These are phyloP conservation scores for Penicillium verhagenii DNA, from an alignment of 495 filamentous ascomycete genomes.

Conservation along the genomic window DNA sequence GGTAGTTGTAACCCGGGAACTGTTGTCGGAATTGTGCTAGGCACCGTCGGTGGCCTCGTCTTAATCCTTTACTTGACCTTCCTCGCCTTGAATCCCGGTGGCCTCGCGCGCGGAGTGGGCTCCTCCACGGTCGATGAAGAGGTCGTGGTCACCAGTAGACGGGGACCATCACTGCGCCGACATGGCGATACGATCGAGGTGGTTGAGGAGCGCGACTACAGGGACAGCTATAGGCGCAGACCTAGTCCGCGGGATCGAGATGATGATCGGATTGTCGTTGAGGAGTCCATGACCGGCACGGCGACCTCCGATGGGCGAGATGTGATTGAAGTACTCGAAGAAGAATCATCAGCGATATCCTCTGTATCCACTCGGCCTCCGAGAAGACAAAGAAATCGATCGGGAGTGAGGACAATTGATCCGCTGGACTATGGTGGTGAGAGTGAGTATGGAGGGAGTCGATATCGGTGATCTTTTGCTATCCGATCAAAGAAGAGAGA, in stretches of 20 bases:
- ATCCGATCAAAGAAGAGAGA: no score
- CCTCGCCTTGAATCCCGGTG: constrained; percentile 56
- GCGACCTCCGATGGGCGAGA: constrained; percentile 17
- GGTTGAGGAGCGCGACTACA: constrained; percentile 23
- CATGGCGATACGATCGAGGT: constrained; percentile 24
- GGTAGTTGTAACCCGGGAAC: constrained; percentile 64
- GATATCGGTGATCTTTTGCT: background rate
- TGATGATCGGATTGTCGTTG: constrained; percentile 25
- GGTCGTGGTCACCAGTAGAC: constrained; percentile 27
- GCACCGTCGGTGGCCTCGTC: constrained; percentile 78
- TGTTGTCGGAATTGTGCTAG: constrained; percentile 82
- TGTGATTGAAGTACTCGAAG: constrained; percentile 34
- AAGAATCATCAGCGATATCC: constrained; percentile 23
- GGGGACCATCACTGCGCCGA: constrained; percentile 8
- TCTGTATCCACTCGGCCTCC: constrained; percentile 15
- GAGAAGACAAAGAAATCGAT: constrained; percentile 23
- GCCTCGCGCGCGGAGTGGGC: constrained; percentile 20
- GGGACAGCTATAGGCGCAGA: constrained; percentile 23
- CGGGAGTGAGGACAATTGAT: constrained; percentile 25
- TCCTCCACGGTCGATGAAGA: constrained; percentile 28
- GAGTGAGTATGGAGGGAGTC: constrained; percentile 9
- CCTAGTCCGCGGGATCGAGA: constrained; percentile 19
- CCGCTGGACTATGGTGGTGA: constrained; percentile 32
- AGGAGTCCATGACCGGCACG: constrained; percentile 29
- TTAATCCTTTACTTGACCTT: constrained; percentile 75